Conservation (phyloP, 1,284 basidiomycete species). For the Phylloporus sp. region DNA sequence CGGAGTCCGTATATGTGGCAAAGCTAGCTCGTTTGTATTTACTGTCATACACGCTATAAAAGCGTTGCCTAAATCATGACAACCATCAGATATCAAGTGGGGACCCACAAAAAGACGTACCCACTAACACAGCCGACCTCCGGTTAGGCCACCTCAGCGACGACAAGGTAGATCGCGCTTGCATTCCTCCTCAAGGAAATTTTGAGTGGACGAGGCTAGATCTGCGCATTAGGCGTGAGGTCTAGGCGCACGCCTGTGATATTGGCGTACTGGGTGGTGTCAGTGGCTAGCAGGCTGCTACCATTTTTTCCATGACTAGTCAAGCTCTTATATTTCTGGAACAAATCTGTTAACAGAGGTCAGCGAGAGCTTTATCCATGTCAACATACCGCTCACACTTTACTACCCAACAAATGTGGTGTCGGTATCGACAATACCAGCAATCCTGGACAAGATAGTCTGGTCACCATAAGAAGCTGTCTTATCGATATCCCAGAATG, state of each 20-base stretch:
- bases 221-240: too few species aligned
- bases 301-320: constrained; percentile 60
- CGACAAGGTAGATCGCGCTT: constrained; percentile 54
- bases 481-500: constrained; percentile 66
- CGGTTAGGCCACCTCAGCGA: constrained; percentile 36
- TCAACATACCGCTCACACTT: constrained; percentile 35
- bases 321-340: constrained; percentile 54
- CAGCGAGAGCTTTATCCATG: not conserved
- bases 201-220: constrained; percentile 56
- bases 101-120: constrained; percentile 28
- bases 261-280: constrained; percentile 38
- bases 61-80: not conserved
- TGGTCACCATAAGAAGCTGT: constrained; percentile 52
- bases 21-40: not conserved
- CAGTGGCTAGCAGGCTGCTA: constrained; percentile 53
- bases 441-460: constrained; percentile 47
- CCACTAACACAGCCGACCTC: constrained; percentile 26
- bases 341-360: constrained; percentile 51
- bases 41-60: constrained; percentile 5
- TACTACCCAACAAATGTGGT: constrained; percentile 55
- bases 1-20: not conserved
- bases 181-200: constrained; percentile 47
- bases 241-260: constrained; percentile 50
- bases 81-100: not conserved
- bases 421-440: constrained; percentile 68